Evolutionary conservation across 2,329 filamentous ascomycete species (phyloP), one percentile per base, ranked within the genome.

Genomic region (Phaeosphaeriaceae sp.): DNA sequence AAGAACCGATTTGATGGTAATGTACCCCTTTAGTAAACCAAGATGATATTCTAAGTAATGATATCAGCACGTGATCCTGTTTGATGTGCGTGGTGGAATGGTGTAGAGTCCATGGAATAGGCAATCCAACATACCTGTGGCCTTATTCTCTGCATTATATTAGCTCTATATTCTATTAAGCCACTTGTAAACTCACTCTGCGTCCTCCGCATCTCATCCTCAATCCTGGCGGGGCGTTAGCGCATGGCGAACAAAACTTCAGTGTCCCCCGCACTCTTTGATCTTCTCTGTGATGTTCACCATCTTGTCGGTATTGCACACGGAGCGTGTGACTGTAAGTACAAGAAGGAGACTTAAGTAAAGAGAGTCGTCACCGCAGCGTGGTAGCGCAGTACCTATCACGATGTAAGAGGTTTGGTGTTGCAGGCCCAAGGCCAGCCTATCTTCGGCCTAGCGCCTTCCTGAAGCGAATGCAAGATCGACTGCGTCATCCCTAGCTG

Each of bases 281-380:
- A 99, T 99, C 86, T 97, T 98, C 55, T 99, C 96, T 67, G 95
- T 98, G 68, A 99, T 99, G 84, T 98, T 98, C 80, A 98, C 95
- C 95, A 99, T 99, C 73, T 75, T 82, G 71, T 52, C 75, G 53
- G 60, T 42, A 36, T 54, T 67, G 59, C 67, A 62, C 69, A 47
- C 45, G 17, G n/a, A 10, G 21, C 21, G 36, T 49, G 21, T 48
- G 19, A 31, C 5, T 31, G 20, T 9, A 25, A 21, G 17, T 11
- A 19, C 2, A 25, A 51, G 36, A 20, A 11, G 40, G 31, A 51
- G 41, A 17, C 9, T 20, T 21, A 19, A 40, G 21, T 22, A 22
- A n/a, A 17, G 17, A 25, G 20, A 11, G 9, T 11, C 22, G 22
- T 17, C 22, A n/a, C 21, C 21, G 22, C 22, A 3, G n/a, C n/a